Conservation (phyloP, 2,329 filamentous ascomycete genomes). For the Pseudopithomyces maydicus region DNA sequence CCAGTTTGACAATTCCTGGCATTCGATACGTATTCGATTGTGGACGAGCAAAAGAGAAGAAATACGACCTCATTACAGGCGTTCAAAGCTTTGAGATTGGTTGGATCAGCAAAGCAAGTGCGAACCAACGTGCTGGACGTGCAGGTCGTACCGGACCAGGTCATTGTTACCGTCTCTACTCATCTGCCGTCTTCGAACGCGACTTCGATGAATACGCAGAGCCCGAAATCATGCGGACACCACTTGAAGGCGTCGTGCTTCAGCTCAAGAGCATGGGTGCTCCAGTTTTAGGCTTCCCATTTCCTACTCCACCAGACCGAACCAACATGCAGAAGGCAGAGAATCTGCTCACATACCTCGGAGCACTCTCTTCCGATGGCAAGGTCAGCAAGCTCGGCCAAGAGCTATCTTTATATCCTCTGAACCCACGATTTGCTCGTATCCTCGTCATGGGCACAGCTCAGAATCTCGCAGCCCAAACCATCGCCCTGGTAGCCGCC, state of each 20-base stretch:
- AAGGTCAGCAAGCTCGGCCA: conserved; percentile 79
- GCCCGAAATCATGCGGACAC: conserved; percentile 87
- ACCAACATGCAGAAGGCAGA: conserved; percentile 81
- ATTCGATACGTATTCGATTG: conserved; percentile 96
- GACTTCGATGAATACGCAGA: conserved; percentile 86
- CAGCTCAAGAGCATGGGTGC: conserved; percentile 95
- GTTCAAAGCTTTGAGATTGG: conserved; percentile 95
- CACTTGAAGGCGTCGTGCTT: conserved; percentile 85
- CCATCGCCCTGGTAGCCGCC: conserved; percentile 85
- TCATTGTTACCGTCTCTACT: conserved; percentile 94
- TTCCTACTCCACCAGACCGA: conserved; percentile 85
- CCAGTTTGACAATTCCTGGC: conserved; percentile 93
- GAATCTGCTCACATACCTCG: conserved; percentile 82
- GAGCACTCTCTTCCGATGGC: conserved; percentile 73
- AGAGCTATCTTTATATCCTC: conserved; percentile 84
- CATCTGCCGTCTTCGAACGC: conserved; percentile 88
- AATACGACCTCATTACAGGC: conserved; percentile 83
- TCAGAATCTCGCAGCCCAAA: conserved; percentile 81
- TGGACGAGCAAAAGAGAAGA: conserved; percentile 88
- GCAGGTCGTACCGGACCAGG: conserved; percentile 94
- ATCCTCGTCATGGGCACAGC: conserved; percentile 89
- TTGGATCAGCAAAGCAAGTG: conserved; percentile 98
- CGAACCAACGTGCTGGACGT: conserved; percentile 87
- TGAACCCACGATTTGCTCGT: conserved; percentile 87
- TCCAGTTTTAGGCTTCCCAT: conserved; percentile 91